A percentile compares a stretch with the other conserved stretches of the same genome.
These are phyloP conservation scores for Fonsecaea multimorphosa DNA, from an alignment of 2,329 filamentous ascomycete species.

Conservation along the genomic window DNA sequence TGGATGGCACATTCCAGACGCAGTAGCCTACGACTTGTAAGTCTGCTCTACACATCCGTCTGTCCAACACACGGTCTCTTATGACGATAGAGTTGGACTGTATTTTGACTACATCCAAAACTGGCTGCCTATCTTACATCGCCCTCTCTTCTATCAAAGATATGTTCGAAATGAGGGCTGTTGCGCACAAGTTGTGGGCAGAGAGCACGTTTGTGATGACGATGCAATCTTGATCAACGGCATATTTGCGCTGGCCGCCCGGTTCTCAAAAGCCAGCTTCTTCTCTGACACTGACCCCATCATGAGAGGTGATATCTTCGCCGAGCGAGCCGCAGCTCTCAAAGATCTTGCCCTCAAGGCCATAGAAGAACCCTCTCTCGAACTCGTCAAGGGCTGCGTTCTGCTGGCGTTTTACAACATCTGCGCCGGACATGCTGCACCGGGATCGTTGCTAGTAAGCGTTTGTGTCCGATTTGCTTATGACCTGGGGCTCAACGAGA, in stretches of 20 bases:
- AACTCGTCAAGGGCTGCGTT: conserved; percentile 19
- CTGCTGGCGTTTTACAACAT: conserved; percentile 26
- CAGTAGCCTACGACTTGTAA: conserved; percentile 18
- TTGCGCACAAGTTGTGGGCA: background rate
- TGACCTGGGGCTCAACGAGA: conserved; percentile 87
- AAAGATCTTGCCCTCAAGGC: conserved; percentile 16
- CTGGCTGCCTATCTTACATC: conserved; percentile 17
- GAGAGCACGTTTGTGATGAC: background rate
- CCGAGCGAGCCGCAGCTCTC: conserved; percentile 5
- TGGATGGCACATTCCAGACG: conserved; percentile 17
- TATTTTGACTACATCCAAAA: conserved; percentile 16
- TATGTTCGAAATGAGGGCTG: background rate
- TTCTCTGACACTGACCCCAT: background rate
- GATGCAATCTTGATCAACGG: conserved; percentile 21
- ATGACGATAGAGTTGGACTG: background rate
- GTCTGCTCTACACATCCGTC: background rate
- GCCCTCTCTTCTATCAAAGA: conserved; percentile 4
- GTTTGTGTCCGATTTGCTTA: conserved; percentile 87
- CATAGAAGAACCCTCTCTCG: conserved; percentile 19
- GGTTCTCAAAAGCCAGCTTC: conserved; percentile 14
- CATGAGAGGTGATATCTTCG: conserved; percentile 3
- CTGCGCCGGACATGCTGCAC: background rate
- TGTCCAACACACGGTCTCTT: background rate
- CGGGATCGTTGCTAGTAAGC: conserved; percentile 86
- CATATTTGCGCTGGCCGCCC: conserved; percentile 16